Evolutionary conservation across 2,329 filamentous ascomycete species (phyloP).

Genomic region (Cladophialophora carrionii): DNA sequence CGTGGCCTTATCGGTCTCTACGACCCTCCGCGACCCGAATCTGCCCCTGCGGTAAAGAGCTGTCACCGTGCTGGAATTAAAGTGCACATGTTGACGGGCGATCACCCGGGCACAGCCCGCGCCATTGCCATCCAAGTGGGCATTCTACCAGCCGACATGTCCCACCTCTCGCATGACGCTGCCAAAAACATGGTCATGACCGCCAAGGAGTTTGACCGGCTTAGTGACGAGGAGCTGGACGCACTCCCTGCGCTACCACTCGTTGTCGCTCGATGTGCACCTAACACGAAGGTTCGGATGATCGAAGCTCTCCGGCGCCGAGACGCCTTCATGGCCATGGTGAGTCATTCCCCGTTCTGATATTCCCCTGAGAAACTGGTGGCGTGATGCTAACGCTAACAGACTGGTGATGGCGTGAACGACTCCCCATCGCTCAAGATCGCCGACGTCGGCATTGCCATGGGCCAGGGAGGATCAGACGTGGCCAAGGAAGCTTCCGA

Average conservation of each 20-base stretch:
- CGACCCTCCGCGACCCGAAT: constrained; percentile 77
- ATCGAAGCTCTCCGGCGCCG: constrained; percentile 66
- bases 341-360: constrained; percentile 1
- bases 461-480: constrained; percentile 79
- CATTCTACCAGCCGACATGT: constrained; percentile 59
- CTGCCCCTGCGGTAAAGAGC: constrained; percentile 67
- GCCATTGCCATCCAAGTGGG: constrained; percentile 78
- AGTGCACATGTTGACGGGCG: constrained; percentile 78
- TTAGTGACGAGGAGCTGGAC: constrained; percentile 71
- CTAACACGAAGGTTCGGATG: constrained; percentile 78
- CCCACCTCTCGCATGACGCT: neutral
- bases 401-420: constrained; percentile 83
- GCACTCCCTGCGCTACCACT: constrained; percentile 55
- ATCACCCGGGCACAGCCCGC: constrained; percentile 72
- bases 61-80: constrained; percentile 71
- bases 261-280: constrained; percentile 63
- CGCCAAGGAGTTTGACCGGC: constrained; percentile 72
- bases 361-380: neutral
- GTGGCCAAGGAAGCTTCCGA: constrained; percentile 73
- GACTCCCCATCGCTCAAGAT: constrained; percentile 80
- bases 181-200: constrained; percentile 68
- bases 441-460: constrained; percentile 85
- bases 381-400: neutral
- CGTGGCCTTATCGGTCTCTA: constrained; percentile 79
- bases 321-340: constrained; percentile 76